Base-by-base conservation (phyloP, 1,139 yeast genomes). In the Pneumocystis murina region DNA sequence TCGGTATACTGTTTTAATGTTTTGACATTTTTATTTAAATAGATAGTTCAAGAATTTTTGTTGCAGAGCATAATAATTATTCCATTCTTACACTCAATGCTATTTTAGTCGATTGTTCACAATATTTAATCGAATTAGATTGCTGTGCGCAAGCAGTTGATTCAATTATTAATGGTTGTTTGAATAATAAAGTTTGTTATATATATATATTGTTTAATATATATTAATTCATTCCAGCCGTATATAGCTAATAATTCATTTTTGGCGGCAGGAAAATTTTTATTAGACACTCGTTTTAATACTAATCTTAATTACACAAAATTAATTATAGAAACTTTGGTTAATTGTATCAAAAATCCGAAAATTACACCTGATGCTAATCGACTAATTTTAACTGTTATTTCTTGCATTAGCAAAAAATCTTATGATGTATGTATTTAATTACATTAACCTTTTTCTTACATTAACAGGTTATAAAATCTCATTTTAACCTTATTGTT, bases 211-310 rank as follows among this genome's bases (percentile, higher is more conserved):
- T 38, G 10, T 24, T n/a, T 10, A 40, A 12, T 58, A 38, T 20
- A 10, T 58, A 38, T 16, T 58, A 24, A 48, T 12, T 40, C n/a
- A 5, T 55, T 20, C 14, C 28, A 58, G 60, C 60, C 60, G 20
- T 40, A 38, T 69, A 78, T 89, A 65, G 80, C 86, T 68, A 96
- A 88, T 69, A 86, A 87, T 70, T 85, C 91, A n/a, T 79, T 86
- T 3, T 75, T 86, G 64, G 97, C 96, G 2, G 79, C 86, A 63
- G 97, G 96, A 67, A 91, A 91, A 75, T 69, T 86, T n/a, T 75
- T 89, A 65, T 35, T 66, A 55, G 63, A 67, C 24, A 64, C 62
- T 5, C 66, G 63, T 3, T 66, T 69, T 16, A 62, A 66, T 16
- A 68, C 66, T 14, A 71, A 66, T 20, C 59, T 57, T 28, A 68